These are phyloP conservation scores for Pichia manshurica DNA, from an alignment of 805 yeast species.

Conservation along the genomic window DNA sequence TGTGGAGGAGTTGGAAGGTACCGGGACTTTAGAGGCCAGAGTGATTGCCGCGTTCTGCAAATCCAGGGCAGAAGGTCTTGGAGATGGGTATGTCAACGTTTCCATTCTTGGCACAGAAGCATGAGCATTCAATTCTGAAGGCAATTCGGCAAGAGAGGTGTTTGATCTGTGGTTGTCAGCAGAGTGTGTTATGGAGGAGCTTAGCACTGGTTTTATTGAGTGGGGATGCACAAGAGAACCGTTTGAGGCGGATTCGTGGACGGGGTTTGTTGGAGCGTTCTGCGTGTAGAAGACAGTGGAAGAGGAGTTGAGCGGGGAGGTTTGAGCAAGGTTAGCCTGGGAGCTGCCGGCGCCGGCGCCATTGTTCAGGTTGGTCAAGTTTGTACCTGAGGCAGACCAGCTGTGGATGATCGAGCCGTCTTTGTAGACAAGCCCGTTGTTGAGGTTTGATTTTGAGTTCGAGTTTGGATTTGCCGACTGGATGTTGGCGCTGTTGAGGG, in stretches of 20 bases:
- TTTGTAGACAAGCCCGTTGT: slow-evolving; percentile 4
- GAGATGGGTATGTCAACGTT: slow-evolving; percentile 11
- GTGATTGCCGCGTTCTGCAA: slow-evolving; percentile 7
- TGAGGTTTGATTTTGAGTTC: neutral
- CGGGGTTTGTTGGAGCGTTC: neutral
- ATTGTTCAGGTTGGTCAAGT: neutral
- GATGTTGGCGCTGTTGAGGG: neutral
- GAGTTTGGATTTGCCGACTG: too few relatives aligned
- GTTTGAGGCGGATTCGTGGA: neutral
- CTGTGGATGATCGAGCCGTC: slow-evolving; percentile 10
- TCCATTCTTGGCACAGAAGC: slow-evolving; percentile 9
- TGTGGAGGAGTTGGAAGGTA: neutral
- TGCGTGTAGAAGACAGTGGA: neutral
- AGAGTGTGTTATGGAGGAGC: slow-evolving; percentile 8
- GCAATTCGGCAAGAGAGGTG: neutral
- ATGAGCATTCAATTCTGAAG: slow-evolving; percentile 14
- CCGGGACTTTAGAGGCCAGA: slow-evolving; percentile 8
- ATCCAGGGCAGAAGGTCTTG: slow-evolving; percentile 10
- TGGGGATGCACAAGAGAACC: slow-evolving; percentile 11
- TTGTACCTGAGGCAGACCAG: slow-evolving; percentile 9
- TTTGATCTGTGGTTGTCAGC: neutral
- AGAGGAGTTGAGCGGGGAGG: neutral
- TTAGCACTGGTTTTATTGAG: neutral
- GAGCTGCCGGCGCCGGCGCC: too few relatives aligned
- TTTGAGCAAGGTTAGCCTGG: too few relatives aligned